Percentiles rank a stretch among this genome's conserved stretches.
Conservation (phyloP, 345 rosid species). For the Lumnitzera littorea region DNA sequence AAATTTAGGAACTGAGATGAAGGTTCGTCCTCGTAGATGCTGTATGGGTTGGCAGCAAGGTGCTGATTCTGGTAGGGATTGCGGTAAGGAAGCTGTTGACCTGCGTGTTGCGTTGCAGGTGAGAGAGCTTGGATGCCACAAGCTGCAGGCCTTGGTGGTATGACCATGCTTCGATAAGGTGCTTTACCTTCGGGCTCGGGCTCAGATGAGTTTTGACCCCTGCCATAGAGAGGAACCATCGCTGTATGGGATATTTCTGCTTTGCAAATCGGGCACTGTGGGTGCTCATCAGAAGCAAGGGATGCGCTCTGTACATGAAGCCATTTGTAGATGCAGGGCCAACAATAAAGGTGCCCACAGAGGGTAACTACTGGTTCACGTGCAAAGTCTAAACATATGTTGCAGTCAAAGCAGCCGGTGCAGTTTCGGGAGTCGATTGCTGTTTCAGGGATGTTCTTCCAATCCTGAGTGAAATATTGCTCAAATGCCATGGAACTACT, state of each 20-base stretch:
- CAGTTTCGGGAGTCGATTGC: constrained; percentile 5
- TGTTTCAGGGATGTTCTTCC: constrained; percentile 11
- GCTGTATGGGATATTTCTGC: constrained; percentile 46
- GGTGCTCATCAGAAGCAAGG: constrained; percentile 22
- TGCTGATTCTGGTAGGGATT: constrained; percentile 13
- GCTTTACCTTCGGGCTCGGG: constrained; percentile 20
- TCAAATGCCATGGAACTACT: constrained; percentile 12
- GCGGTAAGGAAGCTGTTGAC: constrained; percentile 17
- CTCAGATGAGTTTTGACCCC: constrained; percentile 39
- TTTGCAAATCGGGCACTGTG: constrained; percentile 78
- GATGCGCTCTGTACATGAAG: constrained; percentile 18
- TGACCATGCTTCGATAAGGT: constrained; percentile 16
- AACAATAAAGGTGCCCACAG: constrained; percentile 22
- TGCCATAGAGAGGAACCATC: constrained; percentile 87
- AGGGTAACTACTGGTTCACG: constrained; percentile 18
- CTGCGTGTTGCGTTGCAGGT: background rate
- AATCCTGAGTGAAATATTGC: constrained; percentile 16
- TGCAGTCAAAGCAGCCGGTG: constrained; percentile 18
- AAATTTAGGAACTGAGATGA: constrained; percentile 1
- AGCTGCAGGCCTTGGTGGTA: constrained; percentile 57
- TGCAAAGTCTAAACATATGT: constrained; percentile 20
- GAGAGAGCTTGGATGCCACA: constrained; percentile 2
- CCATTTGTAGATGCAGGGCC: constrained; percentile 25
- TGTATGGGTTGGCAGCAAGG: constrained; percentile 16
- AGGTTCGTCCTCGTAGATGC: background rate